Percentiles rank a stretch among this genome's conserved stretches.
These are phyloP conservation scores for Striga hermonthica DNA, from an alignment of 305 asterid genomes.

Conservation along the genomic window DNA sequence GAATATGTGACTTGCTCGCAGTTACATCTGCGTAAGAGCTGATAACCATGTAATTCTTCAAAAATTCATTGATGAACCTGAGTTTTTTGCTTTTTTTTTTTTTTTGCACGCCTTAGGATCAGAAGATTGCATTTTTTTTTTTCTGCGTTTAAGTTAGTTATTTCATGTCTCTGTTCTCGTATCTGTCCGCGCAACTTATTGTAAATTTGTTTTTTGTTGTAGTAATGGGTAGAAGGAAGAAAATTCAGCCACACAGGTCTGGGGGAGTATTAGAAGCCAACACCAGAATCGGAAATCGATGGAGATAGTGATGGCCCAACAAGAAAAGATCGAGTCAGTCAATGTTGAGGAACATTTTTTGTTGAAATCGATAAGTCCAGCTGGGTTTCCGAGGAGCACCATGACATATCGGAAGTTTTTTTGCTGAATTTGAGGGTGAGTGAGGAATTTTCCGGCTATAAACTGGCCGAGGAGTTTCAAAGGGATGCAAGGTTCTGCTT, in stretches of 20 bases:
- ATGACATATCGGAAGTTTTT: conserved; percentile 70
- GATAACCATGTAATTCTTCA: too few relatives aligned
- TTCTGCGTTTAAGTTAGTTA: too few relatives aligned
- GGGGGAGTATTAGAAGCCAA: conserved; percentile 41
- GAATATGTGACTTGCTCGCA: too few relatives aligned
- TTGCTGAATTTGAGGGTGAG: conserved; percentile 57
- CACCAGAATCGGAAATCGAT: conserved; percentile 36
- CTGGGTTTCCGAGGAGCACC: conserved; percentile 63
- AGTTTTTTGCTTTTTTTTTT: too few relatives aligned
- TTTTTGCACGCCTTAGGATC: too few relatives aligned
- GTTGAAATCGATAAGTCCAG: conserved; percentile 58
- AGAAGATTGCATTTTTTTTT: too few relatives aligned
- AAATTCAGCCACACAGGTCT: conserved; percentile 65
- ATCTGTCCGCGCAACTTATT: not conserved
- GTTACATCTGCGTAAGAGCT: too few relatives aligned
- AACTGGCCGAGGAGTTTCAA: conserved; percentile 48
- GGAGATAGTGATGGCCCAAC: conserved; percentile 29
- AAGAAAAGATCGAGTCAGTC: conserved; percentile 29
- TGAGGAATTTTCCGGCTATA: conserved; percentile 47
- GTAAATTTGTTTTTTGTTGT: conserved; percentile 16
- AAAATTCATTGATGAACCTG: too few relatives aligned
- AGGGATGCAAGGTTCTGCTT: conserved; percentile 47
- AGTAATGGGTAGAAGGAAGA: conserved; percentile 85
- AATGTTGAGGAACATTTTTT: conserved; percentile 43
- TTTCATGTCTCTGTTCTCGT: too few relatives aligned